A percentile compares a stretch with the other conserved stretches of the same genome.
phyloP scores from a whole-genome alignment of 2,329 filamentous ascomycete species.

The Arthrobotrys iridis region DNA sequence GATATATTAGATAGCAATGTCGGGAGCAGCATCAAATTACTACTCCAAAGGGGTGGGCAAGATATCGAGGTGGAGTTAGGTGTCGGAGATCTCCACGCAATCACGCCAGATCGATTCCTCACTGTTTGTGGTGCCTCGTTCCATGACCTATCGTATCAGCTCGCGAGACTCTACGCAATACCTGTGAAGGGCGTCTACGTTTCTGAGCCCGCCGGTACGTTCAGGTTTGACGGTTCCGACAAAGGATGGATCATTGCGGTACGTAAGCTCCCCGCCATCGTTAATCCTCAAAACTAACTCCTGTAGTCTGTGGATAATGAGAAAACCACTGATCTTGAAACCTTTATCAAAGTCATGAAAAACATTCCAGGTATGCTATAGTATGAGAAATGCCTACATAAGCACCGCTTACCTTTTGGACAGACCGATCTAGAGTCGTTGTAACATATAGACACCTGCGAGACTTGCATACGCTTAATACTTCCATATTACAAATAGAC shows the following conservation, averaged over 20 bases:
- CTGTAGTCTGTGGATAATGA: slow-evolving; percentile 84
- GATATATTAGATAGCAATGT: slow-evolving; percentile 91
- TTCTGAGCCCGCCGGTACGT: slow-evolving; percentile 93
- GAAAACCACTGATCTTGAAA: slow-evolving; percentile 83
- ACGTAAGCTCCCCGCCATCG: neutral
- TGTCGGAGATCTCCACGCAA: slow-evolving; percentile 89
- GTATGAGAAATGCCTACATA: neutral
- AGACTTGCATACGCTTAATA: slow-evolving; percentile 93
- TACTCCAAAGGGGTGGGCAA: slow-evolving; percentile 87
- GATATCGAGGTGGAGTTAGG: slow-evolving; percentile 84
- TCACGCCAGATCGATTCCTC: slow-evolving; percentile 95
- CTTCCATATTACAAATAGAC: slow-evolving; percentile 89
- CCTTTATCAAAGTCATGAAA: slow-evolving; percentile 92
- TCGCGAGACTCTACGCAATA: slow-evolving; percentile 94
- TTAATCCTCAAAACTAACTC: slow-evolving; percentile 23
- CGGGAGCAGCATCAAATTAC: slow-evolving; percentile 77
- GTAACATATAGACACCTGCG: slow-evolving; percentile 95
- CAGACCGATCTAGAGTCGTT: slow-evolving; percentile 80
- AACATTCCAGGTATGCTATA: slow-evolving; percentile 74
- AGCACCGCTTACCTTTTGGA: neutral
- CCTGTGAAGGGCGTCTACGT: slow-evolving; percentile 92
- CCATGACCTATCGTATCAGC: slow-evolving; percentile 96
- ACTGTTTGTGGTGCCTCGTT: slow-evolving; percentile 93
- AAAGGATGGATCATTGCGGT: slow-evolving; percentile 86
- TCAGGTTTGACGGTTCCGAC: slow-evolving; percentile 85